Evolutionary conservation across 2,329 filamentous ascomycete genomes (phyloP).

Genomic region (Fusarium secorum): DNA sequence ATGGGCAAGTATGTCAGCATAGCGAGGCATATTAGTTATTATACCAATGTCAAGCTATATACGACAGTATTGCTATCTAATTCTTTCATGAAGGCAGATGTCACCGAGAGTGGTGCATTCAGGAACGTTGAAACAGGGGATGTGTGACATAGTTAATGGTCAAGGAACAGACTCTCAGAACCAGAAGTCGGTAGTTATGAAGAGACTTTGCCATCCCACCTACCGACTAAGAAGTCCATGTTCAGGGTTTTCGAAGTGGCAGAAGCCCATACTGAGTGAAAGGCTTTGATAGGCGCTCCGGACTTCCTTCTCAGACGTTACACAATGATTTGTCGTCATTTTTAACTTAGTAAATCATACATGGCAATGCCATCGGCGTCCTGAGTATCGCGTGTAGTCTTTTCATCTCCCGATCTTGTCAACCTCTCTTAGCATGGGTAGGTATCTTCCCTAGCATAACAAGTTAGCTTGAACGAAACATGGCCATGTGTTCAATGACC

Average conservation of each 20-base stretch:
- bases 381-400: background rate
- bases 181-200: background rate
- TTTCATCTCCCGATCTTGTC: background rate
- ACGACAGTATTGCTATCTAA: background rate
- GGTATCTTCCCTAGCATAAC: conserved; percentile 66
- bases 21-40: conserved; percentile 7
- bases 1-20: background rate
- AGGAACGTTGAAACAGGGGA: background rate
- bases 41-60: conserved; percentile 23
- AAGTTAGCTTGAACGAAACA: background rate
- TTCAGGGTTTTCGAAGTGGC: background rate
- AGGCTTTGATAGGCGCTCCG: background rate
- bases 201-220: background rate
- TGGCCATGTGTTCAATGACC: background rate
- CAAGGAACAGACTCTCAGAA: background rate
- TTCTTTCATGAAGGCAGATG: background rate
- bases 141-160: background rate
- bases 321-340: background rate
- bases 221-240: background rate
- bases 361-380: background rate
- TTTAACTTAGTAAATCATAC: background rate
- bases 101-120: background rate
- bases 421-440: conserved; percentile 35
- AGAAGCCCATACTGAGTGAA: background rate
- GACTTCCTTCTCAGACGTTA: background rate